Conservation (phyloP, 768 basidiomycete genomes). For the Zangia roseola region DNA sequence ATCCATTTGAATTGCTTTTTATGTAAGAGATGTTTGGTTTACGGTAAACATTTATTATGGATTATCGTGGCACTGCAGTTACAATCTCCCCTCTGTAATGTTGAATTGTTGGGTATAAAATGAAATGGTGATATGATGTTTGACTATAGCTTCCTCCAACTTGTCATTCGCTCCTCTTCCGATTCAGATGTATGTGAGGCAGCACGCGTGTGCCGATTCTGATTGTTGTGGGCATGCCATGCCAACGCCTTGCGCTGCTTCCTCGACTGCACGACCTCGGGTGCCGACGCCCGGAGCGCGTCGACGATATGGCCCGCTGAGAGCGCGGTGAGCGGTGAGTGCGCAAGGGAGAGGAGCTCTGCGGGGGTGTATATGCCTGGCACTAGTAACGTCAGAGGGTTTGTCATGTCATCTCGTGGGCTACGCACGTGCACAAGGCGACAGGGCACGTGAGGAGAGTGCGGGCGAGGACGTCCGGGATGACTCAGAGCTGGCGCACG, state of each 20-base stretch:
- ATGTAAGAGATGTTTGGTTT: no score
- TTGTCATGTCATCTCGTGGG: neutral
- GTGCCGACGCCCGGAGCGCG: constrained; percentile 16
- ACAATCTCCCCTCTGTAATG: no score
- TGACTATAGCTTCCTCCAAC: constrained; percentile 16
- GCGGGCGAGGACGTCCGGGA: constrained; percentile 16
- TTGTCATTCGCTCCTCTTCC: constrained; percentile 15
- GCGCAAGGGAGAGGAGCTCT: constrained; percentile 24
- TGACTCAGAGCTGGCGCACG: constrained; percentile 14
- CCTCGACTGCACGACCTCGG: constrained; percentile 27
- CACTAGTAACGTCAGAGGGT: neutral
- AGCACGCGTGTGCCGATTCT: neutral
- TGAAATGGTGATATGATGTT: no score
- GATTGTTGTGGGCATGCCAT: constrained; percentile 14
- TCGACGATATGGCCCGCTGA: constrained; percentile 1
- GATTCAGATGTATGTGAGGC: constrained; percentile 6
- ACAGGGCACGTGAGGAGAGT: constrained; percentile 7
- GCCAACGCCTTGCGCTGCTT: constrained; percentile 26
- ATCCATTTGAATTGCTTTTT: no score
- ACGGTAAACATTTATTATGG: no score
- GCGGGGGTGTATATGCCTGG: constrained; percentile 24
- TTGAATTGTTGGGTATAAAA: no score
- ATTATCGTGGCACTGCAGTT: no score
- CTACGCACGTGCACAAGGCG: constrained; percentile 1
- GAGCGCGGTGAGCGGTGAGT: constrained; percentile 21